These are phyloP conservation scores for Wickerhamomyces alni DNA, from an alignment of 805 yeast genomes.

Conservation along the genomic window DNA sequence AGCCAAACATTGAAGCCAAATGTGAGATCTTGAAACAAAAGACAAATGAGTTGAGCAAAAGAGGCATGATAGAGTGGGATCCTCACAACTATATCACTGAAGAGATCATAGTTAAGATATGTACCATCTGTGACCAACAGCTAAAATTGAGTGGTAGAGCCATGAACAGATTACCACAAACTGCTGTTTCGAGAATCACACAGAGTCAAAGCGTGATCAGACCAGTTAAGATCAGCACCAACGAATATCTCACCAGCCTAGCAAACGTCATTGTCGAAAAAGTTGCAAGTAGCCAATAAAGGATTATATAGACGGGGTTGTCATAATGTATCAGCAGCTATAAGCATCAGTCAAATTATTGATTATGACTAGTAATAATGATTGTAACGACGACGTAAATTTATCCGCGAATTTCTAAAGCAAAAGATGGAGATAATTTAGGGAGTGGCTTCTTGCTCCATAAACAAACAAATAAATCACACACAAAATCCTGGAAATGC, in stretches of 20 bases:
- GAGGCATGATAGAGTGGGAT: conserved; percentile 5
- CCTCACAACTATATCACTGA: neutral
- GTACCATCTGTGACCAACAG: conserved; percentile 3
- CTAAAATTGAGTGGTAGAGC: conserved; percentile 8
- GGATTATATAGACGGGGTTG: too few species aligned
- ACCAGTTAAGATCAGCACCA: neutral
- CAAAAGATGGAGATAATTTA: too few species aligned
- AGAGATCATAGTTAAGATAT: conserved; percentile 1
- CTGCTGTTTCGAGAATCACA: conserved; percentile 1
- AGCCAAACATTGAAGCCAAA: conserved; percentile 28
- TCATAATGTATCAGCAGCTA: too few species aligned
- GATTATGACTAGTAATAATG: too few species aligned
- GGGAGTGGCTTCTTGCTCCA: neutral
- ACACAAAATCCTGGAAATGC: too few species aligned
- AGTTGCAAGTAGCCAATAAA: too few species aligned
- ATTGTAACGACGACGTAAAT: too few species aligned
- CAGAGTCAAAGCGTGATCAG: neutral
- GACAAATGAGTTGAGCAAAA: conserved; percentile 21
- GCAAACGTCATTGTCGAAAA: neutral
- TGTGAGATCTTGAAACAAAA: conserved; percentile 25
- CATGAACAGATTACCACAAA: conserved; percentile 4
- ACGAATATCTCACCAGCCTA: neutral
- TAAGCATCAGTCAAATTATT: too few species aligned
- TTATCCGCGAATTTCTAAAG: too few species aligned
- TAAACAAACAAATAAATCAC: too few species aligned